Percentiles rank a stretch among this genome's conserved stretches.
Conservation (phyloP, 225 moss, liverwort and hornwort genomes). For the Marchantia polymorpha region DNA sequence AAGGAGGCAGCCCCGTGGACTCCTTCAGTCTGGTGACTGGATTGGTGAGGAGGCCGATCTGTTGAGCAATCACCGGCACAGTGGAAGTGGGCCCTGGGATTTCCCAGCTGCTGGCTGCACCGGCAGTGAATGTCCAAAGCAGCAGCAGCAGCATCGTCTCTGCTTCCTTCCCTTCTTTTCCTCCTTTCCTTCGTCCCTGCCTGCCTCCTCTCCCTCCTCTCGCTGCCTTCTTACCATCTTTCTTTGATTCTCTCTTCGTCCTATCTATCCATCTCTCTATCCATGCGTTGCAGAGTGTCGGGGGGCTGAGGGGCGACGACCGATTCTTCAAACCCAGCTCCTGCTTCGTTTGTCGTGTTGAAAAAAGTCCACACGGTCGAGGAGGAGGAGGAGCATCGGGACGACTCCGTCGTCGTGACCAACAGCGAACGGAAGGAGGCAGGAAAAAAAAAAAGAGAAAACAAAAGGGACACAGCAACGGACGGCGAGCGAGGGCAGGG, state of each 20-base stretch:
- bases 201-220: too few relatives aligned
- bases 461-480: neutral
- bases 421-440: neutral
- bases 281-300: neutral
- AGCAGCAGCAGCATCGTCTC: neutral
- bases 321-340: neutral
- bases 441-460: neutral
- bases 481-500: neutral
- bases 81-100: neutral
- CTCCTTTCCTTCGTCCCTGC: neutral
- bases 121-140: slow-evolving; percentile 3
- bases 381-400: neutral
- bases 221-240: too few relatives aligned
- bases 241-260: too few relatives aligned
- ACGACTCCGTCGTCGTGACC: neutral
- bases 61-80: neutral
- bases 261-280: too few relatives aligned
- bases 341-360: neutral
- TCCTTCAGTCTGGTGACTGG: too few relatives aligned
- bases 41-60: too few relatives aligned
- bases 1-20: too few relatives aligned
- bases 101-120: neutral
- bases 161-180: neutral
- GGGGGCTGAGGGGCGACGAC: neutral
- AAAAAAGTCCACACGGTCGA: slow-evolving; percentile 1